Evolutionary conservation across 1,139 yeast genomes (phyloP).

Genomic region (Magnusiomyces suaveolens): DNA sequence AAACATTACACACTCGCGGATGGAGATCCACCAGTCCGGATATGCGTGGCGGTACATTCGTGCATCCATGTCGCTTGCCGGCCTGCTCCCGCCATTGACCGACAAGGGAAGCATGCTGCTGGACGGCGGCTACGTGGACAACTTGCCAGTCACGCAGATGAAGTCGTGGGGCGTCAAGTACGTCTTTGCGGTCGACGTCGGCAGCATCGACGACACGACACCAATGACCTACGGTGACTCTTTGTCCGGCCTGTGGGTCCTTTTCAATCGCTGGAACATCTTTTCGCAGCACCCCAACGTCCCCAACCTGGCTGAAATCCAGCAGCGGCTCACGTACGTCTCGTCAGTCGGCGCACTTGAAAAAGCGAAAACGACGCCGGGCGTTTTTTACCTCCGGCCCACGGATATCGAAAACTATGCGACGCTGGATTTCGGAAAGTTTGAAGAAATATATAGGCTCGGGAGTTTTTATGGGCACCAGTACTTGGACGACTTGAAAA

Average conservation of each 20-base stretch:
- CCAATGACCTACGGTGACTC: conserved; percentile 93
- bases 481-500: conserved; percentile 45
- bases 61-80: conserved; percentile 96
- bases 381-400: conserved; percentile 84
- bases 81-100: conserved; percentile 77
- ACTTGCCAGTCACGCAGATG: conserved; percentile 88
- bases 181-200: conserved; percentile 94
- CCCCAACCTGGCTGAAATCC: conserved; percentile 93
- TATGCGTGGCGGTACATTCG: conserved; percentile 93
- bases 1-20: conserved; percentile 88
- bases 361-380: conserved; percentile 72
- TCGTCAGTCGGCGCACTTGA: conserved; percentile 91
- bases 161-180: conserved; percentile 70
- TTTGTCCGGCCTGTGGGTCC: conserved; percentile 83
- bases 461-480: conserved; percentile 69
- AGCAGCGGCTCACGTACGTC: conserved; percentile 85
- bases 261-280: conserved; percentile 83
- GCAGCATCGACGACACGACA: conserved; percentile 84
- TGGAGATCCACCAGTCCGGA: conserved; percentile 89
- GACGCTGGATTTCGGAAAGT: conserved; percentile 83
- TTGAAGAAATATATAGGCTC: conserved; percentile 76
- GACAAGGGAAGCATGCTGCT: conserved; percentile 80
- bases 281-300: conserved; percentile 79
- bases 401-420: conserved; percentile 83
- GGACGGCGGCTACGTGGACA: conserved; percentile 95